phyloP scores from a whole-genome alignment of 495 filamentous ascomycete genomes.

The Cercophora samala region DNA sequence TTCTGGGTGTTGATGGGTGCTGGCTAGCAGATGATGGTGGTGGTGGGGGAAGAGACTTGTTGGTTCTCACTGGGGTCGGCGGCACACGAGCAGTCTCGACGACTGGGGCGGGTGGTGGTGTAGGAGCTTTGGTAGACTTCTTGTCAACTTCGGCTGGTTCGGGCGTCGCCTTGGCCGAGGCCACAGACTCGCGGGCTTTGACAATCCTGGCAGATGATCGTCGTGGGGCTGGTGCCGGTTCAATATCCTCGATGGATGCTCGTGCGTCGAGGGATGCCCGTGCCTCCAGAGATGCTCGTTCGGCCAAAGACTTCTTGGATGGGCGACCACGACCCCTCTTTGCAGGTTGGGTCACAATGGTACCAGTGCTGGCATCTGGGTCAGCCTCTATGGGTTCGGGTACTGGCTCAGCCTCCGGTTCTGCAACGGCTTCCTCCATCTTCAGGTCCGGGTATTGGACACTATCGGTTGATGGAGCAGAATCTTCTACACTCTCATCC shows the following conservation, averaged over 20 bases:
- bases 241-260: conserved; percentile 9
- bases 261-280: conserved; percentile 3
- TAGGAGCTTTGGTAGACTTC: conserved; percentile 18
- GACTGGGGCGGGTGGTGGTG: conserved; percentile 6
- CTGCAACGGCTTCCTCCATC: conserved; percentile 26
- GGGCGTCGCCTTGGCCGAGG: conserved; percentile 14
- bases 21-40: conserved; percentile 27
- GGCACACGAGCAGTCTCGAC: conserved; percentile 17
- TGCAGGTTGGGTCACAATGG: conserved; percentile 36
- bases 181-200: conserved; percentile 14
- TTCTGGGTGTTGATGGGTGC: conserved; percentile 31
- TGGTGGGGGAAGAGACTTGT: conserved; percentile 33
- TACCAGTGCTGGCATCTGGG: conserved; percentile 43
- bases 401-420: conserved; percentile 28
- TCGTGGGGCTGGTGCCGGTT: conserved; percentile 4
- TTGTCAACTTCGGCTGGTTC: conserved; percentile 8
- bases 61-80: conserved; percentile 19
- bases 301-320: conserved; percentile 31
- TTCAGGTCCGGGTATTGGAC: conserved; percentile 16
- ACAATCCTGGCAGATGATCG: background rate
- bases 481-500: conserved; percentile 26
- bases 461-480: conserved; percentile 20
- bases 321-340: conserved; percentile 37
- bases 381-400: conserved; percentile 34
- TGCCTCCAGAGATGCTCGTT: conserved; percentile 10